Base-by-base conservation (phyloP, 2,329 filamentous ascomycete genomes). In the Pyricularia pennisetigena region DNA sequence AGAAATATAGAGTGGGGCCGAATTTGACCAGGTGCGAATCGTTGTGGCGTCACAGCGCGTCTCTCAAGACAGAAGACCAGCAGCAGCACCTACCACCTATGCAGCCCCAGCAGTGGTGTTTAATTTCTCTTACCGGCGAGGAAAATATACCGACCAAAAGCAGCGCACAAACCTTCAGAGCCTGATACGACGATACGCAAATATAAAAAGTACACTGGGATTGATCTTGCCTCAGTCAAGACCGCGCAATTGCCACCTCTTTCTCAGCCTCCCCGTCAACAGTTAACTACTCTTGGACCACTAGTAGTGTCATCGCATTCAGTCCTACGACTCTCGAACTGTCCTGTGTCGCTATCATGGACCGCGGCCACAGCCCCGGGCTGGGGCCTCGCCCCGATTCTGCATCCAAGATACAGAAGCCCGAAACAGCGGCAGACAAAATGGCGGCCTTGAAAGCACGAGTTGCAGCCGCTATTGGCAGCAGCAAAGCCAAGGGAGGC, bases 401-500 rank as follows among this genome's bases (percentile, higher is more conserved):
- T 61, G 77, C 82, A 5, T 84, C 83, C 28, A 81, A 85, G 70
- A 78, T 88, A 35, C 82, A 86, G 74, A 83, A 88, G 73, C 73
- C 83, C 64, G 81, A 87, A 71, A 83, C 85, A 23, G 81, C 86
- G 71, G 83, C 89, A 75, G 83, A 92, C 78, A 83, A 86, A 71
- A 82, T 94, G 71, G 92, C 92, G 65, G 89, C 90, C 62, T 85
- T 96, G 75, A 94, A 90, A 77, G 91, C 91, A 28, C 86, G 92
- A 72, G 90, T 95, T 14, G 90, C 90, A 65, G 91, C 91, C 66
- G 91, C 91, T 67, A 90, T 92, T 64, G 86, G 82, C 70, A 80
- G 80, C 24, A 84, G 78, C 70, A 90, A 82, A 72, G 80, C 82
- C 10, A 85, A 83, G 71, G 90, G 91, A 69, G 91, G 91, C 24